Percentiles rank a stretch among this genome's conserved stretches.
Evolutionary conservation across 2,329 filamentous ascomycete genomes (phyloP).

Genomic region (Celoporthe dispersa): DNA sequence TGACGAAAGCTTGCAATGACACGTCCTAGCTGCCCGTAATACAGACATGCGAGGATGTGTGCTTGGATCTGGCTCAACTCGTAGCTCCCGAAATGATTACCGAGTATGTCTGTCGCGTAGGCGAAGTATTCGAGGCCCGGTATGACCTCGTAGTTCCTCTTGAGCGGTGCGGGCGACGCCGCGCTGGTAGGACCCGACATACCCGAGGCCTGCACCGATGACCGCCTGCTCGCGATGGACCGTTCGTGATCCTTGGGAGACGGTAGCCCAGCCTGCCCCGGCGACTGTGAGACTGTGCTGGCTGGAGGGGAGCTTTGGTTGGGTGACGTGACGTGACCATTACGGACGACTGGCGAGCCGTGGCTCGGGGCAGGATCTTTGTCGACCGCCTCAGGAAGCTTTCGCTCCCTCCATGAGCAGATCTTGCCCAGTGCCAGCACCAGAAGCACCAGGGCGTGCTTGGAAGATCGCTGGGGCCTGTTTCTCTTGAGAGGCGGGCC

Average conservation of each 20-base stretch:
- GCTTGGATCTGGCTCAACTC: slow-evolving; percentile 85
- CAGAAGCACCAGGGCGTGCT: slow-evolving; percentile 80
- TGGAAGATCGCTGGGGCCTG: slow-evolving; percentile 67
- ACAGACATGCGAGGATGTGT: slow-evolving; percentile 82
- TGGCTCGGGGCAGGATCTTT: slow-evolving; percentile 37
- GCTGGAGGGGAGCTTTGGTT: slow-evolving; percentile 60
- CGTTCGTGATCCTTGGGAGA: slow-evolving; percentile 59
- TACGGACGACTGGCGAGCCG: slow-evolving; percentile 49
- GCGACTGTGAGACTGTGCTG: slow-evolving; percentile 49
- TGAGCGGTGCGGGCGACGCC: slow-evolving; percentile 34
- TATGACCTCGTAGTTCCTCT: slow-evolving; percentile 78
- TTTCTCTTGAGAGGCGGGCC: slow-evolving; percentile 45
- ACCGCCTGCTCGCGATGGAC: slow-evolving; percentile 51
- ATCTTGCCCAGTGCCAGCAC: slow-evolving; percentile 88
- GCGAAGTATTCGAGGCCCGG: slow-evolving; percentile 91
- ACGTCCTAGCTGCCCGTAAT: slow-evolving; percentile 84
- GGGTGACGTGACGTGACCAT: slow-evolving; percentile 57
- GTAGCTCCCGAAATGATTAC: slow-evolving; percentile 77
- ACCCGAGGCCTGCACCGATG: slow-evolving; percentile 50
- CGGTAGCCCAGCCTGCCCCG: slow-evolving; percentile 47
- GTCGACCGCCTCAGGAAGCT: slow-evolving; percentile 62
- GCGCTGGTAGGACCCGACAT: slow-evolving; percentile 34
- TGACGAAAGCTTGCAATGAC: slow-evolving; percentile 81
- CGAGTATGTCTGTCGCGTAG: slow-evolving; percentile 83
- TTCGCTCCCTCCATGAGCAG: slow-evolving; percentile 57